phyloP scores from a whole-genome alignment of 2,329 filamentous ascomycete genomes.

The Fusarium nurragi region DNA sequence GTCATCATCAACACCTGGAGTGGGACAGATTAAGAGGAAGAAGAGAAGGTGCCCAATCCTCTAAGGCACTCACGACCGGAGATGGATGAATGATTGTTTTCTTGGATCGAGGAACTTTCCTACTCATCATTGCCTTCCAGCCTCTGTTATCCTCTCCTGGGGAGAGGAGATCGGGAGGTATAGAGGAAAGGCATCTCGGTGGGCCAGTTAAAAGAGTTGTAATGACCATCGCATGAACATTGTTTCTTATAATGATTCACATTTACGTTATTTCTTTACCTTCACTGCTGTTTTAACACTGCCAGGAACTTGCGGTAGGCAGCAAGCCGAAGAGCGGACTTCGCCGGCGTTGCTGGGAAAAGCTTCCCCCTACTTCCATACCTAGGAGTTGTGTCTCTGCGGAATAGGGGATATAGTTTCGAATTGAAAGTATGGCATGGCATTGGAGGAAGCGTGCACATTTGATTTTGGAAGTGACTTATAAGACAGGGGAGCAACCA shows the following conservation, averaged over 20 bases:
- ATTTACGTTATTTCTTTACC: slow-evolving; percentile 44
- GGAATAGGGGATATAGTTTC: slow-evolving; percentile 29
- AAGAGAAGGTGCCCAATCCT: slow-evolving; percentile 85
- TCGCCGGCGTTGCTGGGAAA: slow-evolving; percentile 37
- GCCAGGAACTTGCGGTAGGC: slow-evolving; percentile 33
- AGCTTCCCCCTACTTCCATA: slow-evolving; percentile 29
- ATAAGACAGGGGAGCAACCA: slow-evolving; percentile 35
- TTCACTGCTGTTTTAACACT: slow-evolving; percentile 38
- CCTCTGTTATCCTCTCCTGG: slow-evolving; percentile 29
- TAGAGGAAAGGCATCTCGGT: slow-evolving; percentile 28
- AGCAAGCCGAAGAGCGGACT: slow-evolving; percentile 32
- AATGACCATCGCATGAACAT: slow-evolving; percentile 54
- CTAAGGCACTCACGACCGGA: slow-evolving; percentile 55
- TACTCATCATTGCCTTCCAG: slow-evolving; percentile 22
- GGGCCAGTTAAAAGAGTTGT: slow-evolving; percentile 50
- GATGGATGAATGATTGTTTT: slow-evolving; percentile 30
- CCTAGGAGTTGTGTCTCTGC: slow-evolving; percentile 30
- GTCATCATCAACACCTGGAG: slow-evolving; percentile 53
- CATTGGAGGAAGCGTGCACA: slow-evolving; percentile 39
- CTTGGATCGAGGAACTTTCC: slow-evolving; percentile 29
- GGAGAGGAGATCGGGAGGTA: slow-evolving; percentile 25
- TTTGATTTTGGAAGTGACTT: slow-evolving; percentile 41
- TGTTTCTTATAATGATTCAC: slow-evolving; percentile 49
- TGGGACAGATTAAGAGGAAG: slow-evolving; percentile 74
- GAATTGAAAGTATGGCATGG: slow-evolving; percentile 37